phyloP scores from a whole-genome alignment of 192 early-diverging fungal genomes.

The Ambispora gerdemannii region DNA sequence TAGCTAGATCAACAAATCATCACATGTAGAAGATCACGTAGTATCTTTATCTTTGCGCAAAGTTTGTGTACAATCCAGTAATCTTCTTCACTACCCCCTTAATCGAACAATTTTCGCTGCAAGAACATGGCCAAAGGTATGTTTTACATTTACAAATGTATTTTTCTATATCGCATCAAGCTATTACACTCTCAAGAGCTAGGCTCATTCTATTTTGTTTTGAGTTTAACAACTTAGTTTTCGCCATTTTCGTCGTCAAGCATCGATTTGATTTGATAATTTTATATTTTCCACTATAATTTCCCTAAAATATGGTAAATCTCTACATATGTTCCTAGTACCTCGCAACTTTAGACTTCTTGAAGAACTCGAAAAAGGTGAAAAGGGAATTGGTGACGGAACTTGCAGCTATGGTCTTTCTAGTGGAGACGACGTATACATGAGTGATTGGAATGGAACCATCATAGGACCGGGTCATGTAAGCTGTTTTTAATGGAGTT shows the following conservation, averaged over 20 bases:
- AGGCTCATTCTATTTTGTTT: neutral
- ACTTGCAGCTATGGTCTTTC: constrained; percentile 90
- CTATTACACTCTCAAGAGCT: no score
- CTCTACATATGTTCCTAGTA: constrained; percentile 49
- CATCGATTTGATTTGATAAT: neutral
- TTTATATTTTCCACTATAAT: neutral
- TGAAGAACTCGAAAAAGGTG: constrained; percentile 95
- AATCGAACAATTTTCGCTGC: no score
- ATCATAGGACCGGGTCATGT: constrained; percentile 86
- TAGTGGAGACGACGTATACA: constrained; percentile 72
- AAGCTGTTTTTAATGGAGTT: no score
- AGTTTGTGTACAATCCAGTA: no score
- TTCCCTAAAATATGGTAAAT: neutral
- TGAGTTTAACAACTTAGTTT: neutral
- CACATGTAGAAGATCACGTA: no score
- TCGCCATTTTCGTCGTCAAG: neutral
- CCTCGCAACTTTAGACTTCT: constrained; percentile 96
- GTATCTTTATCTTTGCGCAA: no score
- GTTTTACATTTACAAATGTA: no score
- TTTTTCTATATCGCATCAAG: no score
- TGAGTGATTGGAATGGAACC: constrained; percentile 92
- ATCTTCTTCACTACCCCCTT: no score
- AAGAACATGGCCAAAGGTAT: neutral
- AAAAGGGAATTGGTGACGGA: constrained; percentile 94
- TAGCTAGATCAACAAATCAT: no score